Evolutionary conservation across 805 yeast genomes (phyloP).

Genomic region (Brettanomyces anomalus): DNA sequence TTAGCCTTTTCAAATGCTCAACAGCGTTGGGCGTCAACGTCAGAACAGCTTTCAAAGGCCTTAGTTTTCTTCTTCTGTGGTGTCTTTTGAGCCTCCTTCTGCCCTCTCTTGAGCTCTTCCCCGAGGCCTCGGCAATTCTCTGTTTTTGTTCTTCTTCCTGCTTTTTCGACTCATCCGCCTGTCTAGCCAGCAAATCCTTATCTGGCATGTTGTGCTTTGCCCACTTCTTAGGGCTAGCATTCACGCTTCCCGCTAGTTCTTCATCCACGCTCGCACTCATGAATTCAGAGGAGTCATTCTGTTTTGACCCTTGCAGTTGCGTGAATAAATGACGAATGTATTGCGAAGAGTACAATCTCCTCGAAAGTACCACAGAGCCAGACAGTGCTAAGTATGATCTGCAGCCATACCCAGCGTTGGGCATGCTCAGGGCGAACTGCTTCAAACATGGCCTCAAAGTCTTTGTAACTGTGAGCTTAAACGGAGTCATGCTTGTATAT

Average conservation of each 20-base stretch:
- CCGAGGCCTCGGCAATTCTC: not conserved
- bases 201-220: constrained; percentile 22
- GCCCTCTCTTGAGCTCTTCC: constrained; percentile 7
- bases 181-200: constrained; percentile 1
- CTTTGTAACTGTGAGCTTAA: not conserved
- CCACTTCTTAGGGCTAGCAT: constrained; percentile 16
- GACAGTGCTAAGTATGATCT: not conserved
- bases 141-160: constrained; percentile 1
- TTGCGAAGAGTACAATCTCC: constrained; percentile 1
- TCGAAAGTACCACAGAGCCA: not conserved
- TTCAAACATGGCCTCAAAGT: not conserved
- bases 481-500: not conserved
- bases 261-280: not conserved
- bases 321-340: constrained; percentile 1
- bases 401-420: not conserved
- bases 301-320: constrained; percentile 3
- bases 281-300: not conserved
- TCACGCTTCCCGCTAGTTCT: too few relatives aligned
- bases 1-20: constrained; percentile 53
- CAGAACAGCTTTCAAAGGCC: constrained; percentile 86
- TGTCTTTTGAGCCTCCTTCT: constrained; percentile 2
- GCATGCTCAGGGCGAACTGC: too few relatives aligned
- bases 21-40: constrained; percentile 72
- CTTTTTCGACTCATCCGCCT: constrained; percentile 2
- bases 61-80: constrained; percentile 49